Conservation (phyloP, 2,329 filamentous ascomycete species). For the Tolypocladium inflatum region DNA sequence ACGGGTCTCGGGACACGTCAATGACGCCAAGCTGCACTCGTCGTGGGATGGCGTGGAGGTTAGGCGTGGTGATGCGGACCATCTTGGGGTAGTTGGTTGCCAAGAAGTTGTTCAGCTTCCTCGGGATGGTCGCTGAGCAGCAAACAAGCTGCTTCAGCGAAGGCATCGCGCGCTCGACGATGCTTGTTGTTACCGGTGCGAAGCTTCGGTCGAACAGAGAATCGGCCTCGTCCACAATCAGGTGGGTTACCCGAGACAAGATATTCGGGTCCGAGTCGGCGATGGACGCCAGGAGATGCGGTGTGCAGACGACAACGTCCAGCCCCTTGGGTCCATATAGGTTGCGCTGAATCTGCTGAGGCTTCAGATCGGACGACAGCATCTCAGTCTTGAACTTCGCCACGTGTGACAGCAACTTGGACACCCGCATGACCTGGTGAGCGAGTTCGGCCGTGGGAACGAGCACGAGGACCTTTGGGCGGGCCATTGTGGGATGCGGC, state of each 20-base stretch:
- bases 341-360: conserved; percentile 72
- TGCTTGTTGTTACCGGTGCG: conserved; percentile 67
- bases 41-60: conserved; percentile 89
- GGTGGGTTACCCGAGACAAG: conserved; percentile 78
- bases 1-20: conserved; percentile 85
- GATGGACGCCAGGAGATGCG: conserved; percentile 81
- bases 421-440: conserved; percentile 69
- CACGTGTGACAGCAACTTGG: conserved; percentile 74
- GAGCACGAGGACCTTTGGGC: conserved; percentile 76
- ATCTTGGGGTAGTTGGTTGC: conserved; percentile 74
- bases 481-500: conserved; percentile 62
- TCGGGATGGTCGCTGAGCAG: conserved; percentile 93
- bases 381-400: conserved; percentile 80
- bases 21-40: conserved; percentile 90
- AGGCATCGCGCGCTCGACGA: conserved; percentile 73
- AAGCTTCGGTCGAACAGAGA: conserved; percentile 93
- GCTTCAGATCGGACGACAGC: conserved; percentile 68
- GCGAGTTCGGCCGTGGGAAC: conserved; percentile 91
- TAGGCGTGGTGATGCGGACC: conserved; percentile 81
- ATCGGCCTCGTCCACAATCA: conserved; percentile 92
- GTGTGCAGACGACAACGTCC: conserved; percentile 80
- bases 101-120: conserved; percentile 79
- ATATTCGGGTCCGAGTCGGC: conserved; percentile 85
- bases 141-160: conserved; percentile 80
- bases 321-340: conserved; percentile 75